Percentiles rank a stretch among this genome's conserved stretches.
These are phyloP conservation scores for Skeletonema costatum DNA, from an alignment of 108 stramenopile species.

Conservation along the genomic window DNA sequence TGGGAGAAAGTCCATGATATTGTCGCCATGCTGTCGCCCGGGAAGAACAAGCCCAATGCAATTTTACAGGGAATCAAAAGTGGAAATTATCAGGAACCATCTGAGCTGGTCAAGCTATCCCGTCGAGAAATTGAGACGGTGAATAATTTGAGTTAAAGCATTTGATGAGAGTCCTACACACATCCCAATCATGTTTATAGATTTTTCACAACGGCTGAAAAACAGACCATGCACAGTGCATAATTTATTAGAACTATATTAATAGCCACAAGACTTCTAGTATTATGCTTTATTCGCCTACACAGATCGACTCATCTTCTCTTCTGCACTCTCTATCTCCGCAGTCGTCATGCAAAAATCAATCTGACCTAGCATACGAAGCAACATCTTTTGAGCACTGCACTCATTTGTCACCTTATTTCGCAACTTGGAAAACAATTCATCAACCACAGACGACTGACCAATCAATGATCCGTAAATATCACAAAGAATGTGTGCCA, in stretches of 20 bases:
- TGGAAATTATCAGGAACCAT: constrained; percentile 50
- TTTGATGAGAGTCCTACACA: no score
- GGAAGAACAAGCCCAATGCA: constrained; percentile 38
- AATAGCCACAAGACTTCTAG: constrained; percentile 8
- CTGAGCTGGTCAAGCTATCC: constrained; percentile 45
- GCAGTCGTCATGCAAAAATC: constrained; percentile 67
- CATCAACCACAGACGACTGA: constrained; percentile 83
- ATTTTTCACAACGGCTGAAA: constrained; percentile 1
- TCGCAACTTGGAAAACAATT: constrained; percentile 82
- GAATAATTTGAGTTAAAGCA: constrained; percentile 11
- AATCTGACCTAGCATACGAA: constrained; percentile 75
- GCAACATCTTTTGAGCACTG: constrained; percentile 57
- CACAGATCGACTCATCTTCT: background rate
- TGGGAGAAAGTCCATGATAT: constrained; percentile 60
- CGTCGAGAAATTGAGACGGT: constrained; percentile 45
- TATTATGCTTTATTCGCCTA: background rate
- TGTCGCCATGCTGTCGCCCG: constrained; percentile 48
- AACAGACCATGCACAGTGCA: background rate
- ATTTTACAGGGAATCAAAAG: constrained; percentile 46
- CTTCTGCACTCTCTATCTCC: constrained; percentile 35
- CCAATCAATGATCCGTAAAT: constrained; percentile 60
- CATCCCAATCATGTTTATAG: background rate
- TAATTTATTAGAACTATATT: background rate
- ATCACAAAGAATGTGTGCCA: constrained; percentile 58
- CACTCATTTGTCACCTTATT: constrained; percentile 73